Conservation (phyloP, 306 rosid species). For the Trichosanthes truncata region DNA sequence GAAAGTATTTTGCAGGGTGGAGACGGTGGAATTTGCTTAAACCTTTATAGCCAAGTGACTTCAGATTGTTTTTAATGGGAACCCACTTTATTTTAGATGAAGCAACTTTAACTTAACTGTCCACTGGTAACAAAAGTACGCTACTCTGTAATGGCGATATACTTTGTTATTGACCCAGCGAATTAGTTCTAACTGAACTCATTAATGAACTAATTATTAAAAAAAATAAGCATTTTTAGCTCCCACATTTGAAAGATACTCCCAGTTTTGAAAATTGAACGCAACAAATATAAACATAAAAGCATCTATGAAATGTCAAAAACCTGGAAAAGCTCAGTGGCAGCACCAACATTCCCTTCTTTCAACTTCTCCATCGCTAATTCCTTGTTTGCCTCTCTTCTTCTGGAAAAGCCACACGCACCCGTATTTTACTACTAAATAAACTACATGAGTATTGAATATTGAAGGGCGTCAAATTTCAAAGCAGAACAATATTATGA, state of each 20-base stretch:
- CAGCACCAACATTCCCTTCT: slow-evolving; percentile 71
- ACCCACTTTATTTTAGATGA: neutral
- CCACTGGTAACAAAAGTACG: neutral
- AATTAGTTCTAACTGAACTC: neutral
- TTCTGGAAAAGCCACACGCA: slow-evolving; percentile 30
- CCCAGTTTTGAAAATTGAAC: neutral
- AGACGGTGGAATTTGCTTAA: neutral
- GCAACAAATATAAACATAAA: neutral
- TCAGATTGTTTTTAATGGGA: neutral
- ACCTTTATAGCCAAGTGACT: neutral
- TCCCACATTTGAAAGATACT: neutral
- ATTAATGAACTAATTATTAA: neutral
- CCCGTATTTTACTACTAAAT: neutral
- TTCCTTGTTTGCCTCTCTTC: slow-evolving; percentile 39
- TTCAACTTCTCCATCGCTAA: slow-evolving; percentile 67
- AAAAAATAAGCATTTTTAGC: neutral
- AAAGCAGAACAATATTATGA: neutral
- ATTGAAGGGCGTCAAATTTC: neutral
- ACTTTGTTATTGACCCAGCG: neutral
- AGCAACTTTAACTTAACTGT: neutral
- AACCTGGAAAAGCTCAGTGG: slow-evolving; percentile 81
- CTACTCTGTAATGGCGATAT: neutral
- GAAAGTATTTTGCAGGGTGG: neutral
- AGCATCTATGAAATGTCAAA: neutral
- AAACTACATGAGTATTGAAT: neutral